phyloP scores from a whole-genome alignment of 176 grass and related monocot genomes.

The Carex myosuroides region DNA sequence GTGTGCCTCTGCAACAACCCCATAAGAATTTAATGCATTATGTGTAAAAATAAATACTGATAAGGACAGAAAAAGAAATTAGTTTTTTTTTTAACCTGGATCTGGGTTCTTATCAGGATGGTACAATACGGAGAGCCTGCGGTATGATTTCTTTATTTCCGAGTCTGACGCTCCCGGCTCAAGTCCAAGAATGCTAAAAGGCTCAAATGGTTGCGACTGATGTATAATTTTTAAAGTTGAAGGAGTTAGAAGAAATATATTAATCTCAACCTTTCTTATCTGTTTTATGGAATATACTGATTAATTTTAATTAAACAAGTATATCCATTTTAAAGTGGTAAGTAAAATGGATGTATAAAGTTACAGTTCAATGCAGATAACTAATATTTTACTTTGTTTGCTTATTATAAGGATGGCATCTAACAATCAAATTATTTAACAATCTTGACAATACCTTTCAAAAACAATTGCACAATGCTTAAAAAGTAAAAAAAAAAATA shows the following conservation, averaged over 20 bases:
- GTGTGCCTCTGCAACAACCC: conserved; percentile 73
- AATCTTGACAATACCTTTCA: not conserved
- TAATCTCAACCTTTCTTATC: not conserved
- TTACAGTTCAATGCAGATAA: not conserved
- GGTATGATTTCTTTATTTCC: conserved; percentile 92
- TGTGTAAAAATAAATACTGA: not conserved
- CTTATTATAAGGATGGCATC: not conserved
- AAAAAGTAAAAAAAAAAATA: not conserved
- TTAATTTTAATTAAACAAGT: not conserved
- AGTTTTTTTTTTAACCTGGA: conserved; percentile 55
- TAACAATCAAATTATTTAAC: not conserved
- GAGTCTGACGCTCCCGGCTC: conserved; percentile 72
- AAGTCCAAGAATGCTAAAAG: conserved; percentile 93
- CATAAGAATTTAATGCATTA: conserved; percentile 2
- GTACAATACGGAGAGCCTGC: conserved; percentile 90
- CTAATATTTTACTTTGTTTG: not conserved
- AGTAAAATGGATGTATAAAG: not conserved
- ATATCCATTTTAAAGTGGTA: not conserved
- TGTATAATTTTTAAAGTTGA: conserved; percentile 15
- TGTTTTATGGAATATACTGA: not conserved
- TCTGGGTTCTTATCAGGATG: conserved; percentile 99
- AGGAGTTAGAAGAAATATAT: not conserved
- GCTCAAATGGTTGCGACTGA: conserved; percentile 94
- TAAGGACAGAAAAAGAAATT: not conserved
- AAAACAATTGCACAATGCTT: not conserved